Evolutionary conservation across 1,284 basidiomycete species (phyloP).

Genomic region (Sparassis latifolia): DNA sequence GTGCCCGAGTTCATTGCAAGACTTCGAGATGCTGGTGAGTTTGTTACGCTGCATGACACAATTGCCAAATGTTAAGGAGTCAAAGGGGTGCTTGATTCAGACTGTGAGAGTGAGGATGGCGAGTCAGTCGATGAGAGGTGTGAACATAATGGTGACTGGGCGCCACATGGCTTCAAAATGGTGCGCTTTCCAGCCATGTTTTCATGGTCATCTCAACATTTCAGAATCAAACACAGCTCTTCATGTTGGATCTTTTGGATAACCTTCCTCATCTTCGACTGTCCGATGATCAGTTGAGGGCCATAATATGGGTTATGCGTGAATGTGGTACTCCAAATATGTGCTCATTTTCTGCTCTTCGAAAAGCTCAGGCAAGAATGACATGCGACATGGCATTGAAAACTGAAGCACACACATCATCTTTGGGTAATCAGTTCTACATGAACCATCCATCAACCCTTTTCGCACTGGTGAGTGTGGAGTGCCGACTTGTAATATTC

Average conservation of each 20-base stretch:
- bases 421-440: neutral
- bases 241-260: neutral
- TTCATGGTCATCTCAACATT: too few species aligned
- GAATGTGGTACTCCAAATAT: neutral
- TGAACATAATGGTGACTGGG: too few species aligned
- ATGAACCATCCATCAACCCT: neutral
- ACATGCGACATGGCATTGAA: neutral
- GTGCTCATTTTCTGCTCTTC: neutral
- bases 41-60: too few species aligned
- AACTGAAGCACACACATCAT: neutral
- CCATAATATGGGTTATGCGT: neutral
- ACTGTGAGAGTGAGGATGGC: too few species aligned
- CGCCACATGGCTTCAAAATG: too few species aligned
- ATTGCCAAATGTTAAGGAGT: too few species aligned
- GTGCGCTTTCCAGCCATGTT: too few species aligned
- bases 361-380: neutral
- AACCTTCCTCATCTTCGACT: neutral
- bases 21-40: too few species aligned
- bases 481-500: neutral
- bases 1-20: too few species aligned
- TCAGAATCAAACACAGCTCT: neutral
- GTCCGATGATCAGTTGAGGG: conserved; percentile 1
- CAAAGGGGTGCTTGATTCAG: too few species aligned
- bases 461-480: neutral
- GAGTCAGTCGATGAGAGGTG: too few species aligned